Percentiles rank a stretch among this genome's conserved stretches.
These are phyloP conservation scores for Solanum piurae DNA, from an alignment of 257 asterid genomes.

Conservation along the genomic window DNA sequence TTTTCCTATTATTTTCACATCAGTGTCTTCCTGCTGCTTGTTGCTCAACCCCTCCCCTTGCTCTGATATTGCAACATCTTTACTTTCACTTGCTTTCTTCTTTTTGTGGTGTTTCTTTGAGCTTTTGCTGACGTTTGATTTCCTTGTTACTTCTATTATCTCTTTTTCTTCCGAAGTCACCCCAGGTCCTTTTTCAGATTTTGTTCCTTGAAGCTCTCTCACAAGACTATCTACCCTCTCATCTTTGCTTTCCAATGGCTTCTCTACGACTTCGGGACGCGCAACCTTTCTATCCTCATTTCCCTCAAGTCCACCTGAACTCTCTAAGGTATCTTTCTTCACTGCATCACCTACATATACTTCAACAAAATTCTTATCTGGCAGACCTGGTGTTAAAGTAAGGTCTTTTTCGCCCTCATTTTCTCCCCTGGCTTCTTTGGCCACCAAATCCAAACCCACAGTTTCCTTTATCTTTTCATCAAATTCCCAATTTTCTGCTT, in stretches of 20 bases:
- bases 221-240: not conserved
- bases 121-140: not conserved
- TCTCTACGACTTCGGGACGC: not conserved
- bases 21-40: not conserved
- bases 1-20: not conserved
- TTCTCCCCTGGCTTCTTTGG: not conserved
- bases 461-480: not conserved
- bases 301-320: not conserved
- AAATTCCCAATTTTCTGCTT: not conserved
- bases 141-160: not conserved
- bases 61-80: not conserved
- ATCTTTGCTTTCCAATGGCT: not conserved
- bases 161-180: not conserved
- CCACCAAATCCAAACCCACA: conserved; percentile 2
- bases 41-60: not conserved
- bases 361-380: conserved; percentile 7
- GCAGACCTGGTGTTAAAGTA: conserved; percentile 1
- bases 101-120: not conserved
- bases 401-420: not conserved
- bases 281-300: not conserved
- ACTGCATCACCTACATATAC: not conserved
- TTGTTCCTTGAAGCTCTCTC: not conserved
- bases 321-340: conserved; percentile 2
- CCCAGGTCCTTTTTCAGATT: not conserved
- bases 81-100: not conserved